phyloP scores from a whole-genome alignment of 164 flowering plant species.

The Vitis riparia region DNA sequence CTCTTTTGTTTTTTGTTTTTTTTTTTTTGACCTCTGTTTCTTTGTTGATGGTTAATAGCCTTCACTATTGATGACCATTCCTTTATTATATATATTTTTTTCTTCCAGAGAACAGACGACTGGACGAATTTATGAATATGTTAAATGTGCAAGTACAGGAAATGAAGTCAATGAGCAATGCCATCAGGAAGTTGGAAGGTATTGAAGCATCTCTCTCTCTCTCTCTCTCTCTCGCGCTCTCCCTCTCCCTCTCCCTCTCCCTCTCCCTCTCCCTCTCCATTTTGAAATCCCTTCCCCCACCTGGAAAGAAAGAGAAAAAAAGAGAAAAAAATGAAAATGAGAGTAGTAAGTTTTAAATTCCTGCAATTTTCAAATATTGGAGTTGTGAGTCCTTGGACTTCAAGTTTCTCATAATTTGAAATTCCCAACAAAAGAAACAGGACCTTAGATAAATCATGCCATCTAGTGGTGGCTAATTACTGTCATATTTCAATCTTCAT shows the following conservation, averaged over 20 bases:
- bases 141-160: slow-evolving; percentile 73
- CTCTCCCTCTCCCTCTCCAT: too few species aligned
- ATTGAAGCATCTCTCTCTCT: slow-evolving; percentile 12
- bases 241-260: not conserved
- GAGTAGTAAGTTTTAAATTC: too few species aligned
- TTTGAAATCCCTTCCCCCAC: too few species aligned
- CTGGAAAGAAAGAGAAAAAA: too few species aligned
- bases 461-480: not conserved
- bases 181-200: slow-evolving; percentile 73
- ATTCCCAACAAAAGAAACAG: too few species aligned
- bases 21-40: not conserved
- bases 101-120: slow-evolving; percentile 19
- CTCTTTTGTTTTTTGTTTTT: not conserved
- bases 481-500: not conserved
- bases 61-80: not conserved
- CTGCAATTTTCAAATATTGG: too few species aligned
- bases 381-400: too few species aligned
- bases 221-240: too few species aligned
- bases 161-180: slow-evolving; percentile 74
- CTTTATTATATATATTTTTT: not conserved
- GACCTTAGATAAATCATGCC: too few species aligned
- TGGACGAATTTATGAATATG: slow-evolving; percentile 51
- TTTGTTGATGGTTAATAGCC: not conserved
- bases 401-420: too few species aligned
- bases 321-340: too few species aligned